Evolutionary conservation across 192 early-diverging fungal genomes (phyloP).

Genomic region (Entomortierella parvispora): DNA sequence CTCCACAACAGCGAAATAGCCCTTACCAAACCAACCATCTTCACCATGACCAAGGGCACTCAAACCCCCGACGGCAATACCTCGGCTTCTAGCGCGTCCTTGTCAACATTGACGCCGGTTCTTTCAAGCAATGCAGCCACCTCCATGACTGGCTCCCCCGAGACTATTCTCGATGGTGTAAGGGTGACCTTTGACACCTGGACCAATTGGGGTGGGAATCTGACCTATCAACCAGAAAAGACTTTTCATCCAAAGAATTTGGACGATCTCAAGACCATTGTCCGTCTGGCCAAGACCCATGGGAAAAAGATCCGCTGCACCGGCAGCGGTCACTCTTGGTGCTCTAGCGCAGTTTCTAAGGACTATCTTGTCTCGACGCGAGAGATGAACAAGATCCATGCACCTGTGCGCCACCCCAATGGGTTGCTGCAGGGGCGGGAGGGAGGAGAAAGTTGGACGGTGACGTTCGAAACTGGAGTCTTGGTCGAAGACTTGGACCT

Average conservation of each 20-base stretch:
- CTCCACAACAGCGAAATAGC: no score
- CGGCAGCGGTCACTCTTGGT: constrained; percentile 44
- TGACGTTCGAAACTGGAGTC: constrained; percentile 51
- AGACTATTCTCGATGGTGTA: constrained; percentile 24
- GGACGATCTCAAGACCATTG: constrained; percentile 39
- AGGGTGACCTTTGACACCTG: constrained; percentile 11
- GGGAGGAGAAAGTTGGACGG: constrained; percentile 25
- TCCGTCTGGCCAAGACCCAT: constrained; percentile 23
- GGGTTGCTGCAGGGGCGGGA: background rate
- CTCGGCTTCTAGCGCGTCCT: no score
- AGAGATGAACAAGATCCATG: constrained; percentile 41
- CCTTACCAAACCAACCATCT: no score
- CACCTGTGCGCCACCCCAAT: background rate
- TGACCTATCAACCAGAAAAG: constrained; percentile 17
- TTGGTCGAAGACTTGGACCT: constrained; percentile 32
- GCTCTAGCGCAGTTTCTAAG: constrained; percentile 9
- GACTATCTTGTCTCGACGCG: constrained; percentile 40
- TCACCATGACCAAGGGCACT: no score
- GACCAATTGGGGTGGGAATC: constrained; percentile 44
- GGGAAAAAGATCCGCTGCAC: constrained; percentile 49
- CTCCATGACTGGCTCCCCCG: no score
- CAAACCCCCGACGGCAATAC: no score
- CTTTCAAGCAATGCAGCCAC: no score
- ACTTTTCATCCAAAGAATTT: constrained; percentile 46
- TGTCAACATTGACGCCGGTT: no score